phyloP scores from a whole-genome alignment of 148 eudicot species.

The Diospyros kaki region DNA sequence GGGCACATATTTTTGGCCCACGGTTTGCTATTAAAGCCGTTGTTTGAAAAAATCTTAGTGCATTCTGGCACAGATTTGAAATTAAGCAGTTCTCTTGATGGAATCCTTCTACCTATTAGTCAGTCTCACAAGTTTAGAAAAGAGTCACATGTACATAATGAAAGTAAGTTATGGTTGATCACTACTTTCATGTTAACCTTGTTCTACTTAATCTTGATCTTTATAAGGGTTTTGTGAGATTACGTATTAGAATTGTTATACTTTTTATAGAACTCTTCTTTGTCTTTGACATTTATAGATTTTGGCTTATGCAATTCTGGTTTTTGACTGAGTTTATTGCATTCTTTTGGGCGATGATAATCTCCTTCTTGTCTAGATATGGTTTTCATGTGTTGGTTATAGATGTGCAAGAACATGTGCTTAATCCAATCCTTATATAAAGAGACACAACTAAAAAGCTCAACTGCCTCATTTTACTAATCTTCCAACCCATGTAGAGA shows the following conservation, averaged over 20 bases:
- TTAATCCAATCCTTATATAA: background rate
- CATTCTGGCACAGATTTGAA: conserved; percentile 57
- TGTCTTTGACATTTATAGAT: background rate
- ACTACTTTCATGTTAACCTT: background rate
- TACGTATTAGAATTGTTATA: background rate
- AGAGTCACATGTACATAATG: conserved; percentile 35
- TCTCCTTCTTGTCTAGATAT: background rate
- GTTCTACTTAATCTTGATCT: background rate
- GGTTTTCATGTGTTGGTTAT: background rate
- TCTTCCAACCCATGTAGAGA: background rate
- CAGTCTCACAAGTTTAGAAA: conserved; percentile 60
- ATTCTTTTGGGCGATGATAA: background rate
- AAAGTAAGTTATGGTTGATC: conserved; percentile 42
- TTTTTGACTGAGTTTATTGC: background rate
- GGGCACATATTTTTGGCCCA: conserved; percentile 66
- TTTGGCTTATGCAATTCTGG: background rate
- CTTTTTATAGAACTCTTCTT: background rate
- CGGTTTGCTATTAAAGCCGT: conserved; percentile 75
- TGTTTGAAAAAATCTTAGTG: conserved; percentile 74
- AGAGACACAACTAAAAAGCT: background rate
- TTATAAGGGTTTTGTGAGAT: background rate
- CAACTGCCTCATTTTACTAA: background rate
- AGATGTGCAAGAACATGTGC: background rate
- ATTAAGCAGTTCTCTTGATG: conserved; percentile 52
- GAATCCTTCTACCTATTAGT: conserved; percentile 61